Conservation (phyloP, 768 basidiomycete genomes). For the Pleurotus eryngii region DNA sequence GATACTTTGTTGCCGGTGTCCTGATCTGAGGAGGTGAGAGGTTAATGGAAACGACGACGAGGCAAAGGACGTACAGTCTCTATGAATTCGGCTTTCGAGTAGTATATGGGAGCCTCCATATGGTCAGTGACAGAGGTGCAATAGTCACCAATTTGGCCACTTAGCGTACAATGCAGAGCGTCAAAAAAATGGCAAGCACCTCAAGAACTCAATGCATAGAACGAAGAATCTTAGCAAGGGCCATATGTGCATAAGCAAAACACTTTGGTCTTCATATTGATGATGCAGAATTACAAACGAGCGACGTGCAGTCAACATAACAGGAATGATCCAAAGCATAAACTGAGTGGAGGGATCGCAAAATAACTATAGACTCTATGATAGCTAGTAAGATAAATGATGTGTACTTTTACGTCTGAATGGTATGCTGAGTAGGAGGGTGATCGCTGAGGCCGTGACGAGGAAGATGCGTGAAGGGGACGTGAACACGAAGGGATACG, state of each 20-base stretch:
- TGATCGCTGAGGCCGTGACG: neutral
- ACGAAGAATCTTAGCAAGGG: no score
- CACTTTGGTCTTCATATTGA: neutral
- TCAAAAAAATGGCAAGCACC: no score
- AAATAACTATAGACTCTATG: neutral
- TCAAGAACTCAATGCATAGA: no score
- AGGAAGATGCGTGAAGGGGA: constrained; percentile 14
- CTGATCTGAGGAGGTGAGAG: constrained; percentile 32
- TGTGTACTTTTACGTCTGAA: constrained; percentile 6
- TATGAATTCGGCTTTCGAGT: constrained; percentile 81
- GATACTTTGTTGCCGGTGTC: constrained; percentile 97
- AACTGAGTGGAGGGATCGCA: constrained; percentile 1
- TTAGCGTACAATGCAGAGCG: no score
- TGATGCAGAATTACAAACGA: neutral
- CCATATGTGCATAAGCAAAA: neutral
- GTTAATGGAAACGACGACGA: neutral
- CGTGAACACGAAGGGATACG: constrained; percentile 8
- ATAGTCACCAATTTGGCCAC: no score
- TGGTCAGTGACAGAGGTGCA: no score
- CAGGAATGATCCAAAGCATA: neutral
- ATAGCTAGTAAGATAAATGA: constrained; percentile 12
- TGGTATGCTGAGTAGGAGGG: neutral
- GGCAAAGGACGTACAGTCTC: constrained; percentile 60
- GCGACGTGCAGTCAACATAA: constrained; percentile 2
- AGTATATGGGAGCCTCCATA: constrained; percentile 77